Evolutionary conservation across 192 early-diverging fungal genomes (phyloP), one percentile per base, ranked within the genome.

Genomic region (Dimargaris cristalligena): DNA sequence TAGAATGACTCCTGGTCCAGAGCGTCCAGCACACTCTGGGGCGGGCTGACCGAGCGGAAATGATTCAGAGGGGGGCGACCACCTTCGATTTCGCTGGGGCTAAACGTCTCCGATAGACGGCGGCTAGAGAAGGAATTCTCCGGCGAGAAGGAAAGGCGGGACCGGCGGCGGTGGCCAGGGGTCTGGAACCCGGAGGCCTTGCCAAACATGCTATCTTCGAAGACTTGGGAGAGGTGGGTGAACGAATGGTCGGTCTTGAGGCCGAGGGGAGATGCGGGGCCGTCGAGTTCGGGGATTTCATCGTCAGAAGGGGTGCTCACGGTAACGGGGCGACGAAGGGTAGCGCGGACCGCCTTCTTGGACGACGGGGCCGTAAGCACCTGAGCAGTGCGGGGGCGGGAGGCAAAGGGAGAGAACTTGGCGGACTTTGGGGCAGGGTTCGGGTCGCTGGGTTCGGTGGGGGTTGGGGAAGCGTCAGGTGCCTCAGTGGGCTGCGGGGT

Each of bases 11-110:
- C 55, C 10, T 25, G 34, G 33, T 57, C 55, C 33, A 57, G 20
- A n/a, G 34, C 35, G 13, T 57, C 55, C 9, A 57, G 30, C 16
- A 57, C 16, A n/a, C 34, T 57, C 2, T 34, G 55, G 9, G 55
- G 55, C 14, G 55, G 55, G 26, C 55, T 57, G n/a, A 57, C 32
- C 2, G 55, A 38, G 33, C 55, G 55, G 33, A 31, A 34, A 4
- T n/a, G 26, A n/a, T 32, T 34, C 20, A 14, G 13, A n/a, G 11
- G 16, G 1, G 30, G 11, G 16, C 55, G 32, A n/a, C n/a, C 20
- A 26, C 26, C 55, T 13, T 57, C 18, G 33, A 57, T 57, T 35
- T 57, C 55, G 33, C 55, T 57, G 22, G 55, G 55, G 23, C 55
- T 57, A 26, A 57, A 57, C 2, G 55, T 57, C 23, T 57, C 55